These are phyloP conservation scores for Lunularia cruciata DNA, from an alignment of 225 moss, liverwort and hornwort genomes.

Conservation along the genomic window DNA sequence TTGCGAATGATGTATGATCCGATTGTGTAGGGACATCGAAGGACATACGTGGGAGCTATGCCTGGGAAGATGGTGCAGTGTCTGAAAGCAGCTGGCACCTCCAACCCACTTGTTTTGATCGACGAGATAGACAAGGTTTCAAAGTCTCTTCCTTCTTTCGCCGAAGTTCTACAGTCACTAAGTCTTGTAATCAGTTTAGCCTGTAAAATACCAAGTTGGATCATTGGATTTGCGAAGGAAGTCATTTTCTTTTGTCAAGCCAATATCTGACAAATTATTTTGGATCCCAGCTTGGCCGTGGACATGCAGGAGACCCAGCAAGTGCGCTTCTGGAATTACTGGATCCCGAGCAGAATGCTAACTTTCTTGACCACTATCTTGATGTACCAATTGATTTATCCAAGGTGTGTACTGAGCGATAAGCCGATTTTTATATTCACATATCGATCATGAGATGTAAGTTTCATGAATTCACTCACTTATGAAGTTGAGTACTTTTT, in stretches of 20 bases:
- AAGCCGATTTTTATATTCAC: no score
- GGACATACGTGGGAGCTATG: constrained; percentile 99
- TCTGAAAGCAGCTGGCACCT: constrained; percentile 85
- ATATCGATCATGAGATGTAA: no score
- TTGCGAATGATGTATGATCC: no score
- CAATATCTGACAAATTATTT: no score
- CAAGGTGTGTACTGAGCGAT: constrained; percentile 52
- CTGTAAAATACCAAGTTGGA: no score
- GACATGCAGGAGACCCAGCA: constrained; percentile 96
- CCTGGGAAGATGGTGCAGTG: constrained; percentile 99
- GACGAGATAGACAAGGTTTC: constrained; percentile 99
- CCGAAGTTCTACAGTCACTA: not conserved
- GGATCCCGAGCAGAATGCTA: constrained; percentile 98
- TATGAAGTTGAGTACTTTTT: no score
- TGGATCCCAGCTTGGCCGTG: constrained; percentile 94
- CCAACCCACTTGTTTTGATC: constrained; percentile 90
- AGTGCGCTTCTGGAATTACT: constrained; percentile 94
- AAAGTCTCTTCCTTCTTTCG: no score
- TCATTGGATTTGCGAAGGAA: no score
- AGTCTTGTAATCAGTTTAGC: no score
- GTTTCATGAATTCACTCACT: no score
- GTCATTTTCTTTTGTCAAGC: no score
- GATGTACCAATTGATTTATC: constrained; percentile 97
- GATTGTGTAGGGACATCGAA: constrained; percentile 92
- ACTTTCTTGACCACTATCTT: constrained; percentile 88